phyloP scores from a whole-genome alignment of 208 protist species.

The Trypanosoma vivax region DNA sequence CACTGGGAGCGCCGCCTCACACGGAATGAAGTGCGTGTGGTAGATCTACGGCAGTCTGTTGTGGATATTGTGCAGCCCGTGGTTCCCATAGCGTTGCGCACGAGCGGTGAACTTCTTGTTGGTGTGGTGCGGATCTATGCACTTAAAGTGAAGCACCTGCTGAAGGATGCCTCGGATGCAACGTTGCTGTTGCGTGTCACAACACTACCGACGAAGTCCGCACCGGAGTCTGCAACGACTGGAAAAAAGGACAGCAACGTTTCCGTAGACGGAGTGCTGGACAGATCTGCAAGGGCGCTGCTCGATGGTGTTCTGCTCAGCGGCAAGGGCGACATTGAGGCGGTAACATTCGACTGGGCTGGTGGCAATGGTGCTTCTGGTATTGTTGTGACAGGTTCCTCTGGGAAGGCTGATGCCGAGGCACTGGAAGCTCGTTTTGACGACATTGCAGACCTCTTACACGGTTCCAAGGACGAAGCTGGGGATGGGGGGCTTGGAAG shows the following conservation, averaged over 20 bases:
- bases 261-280: too few species aligned
- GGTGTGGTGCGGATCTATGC: slow-evolving; percentile 96
- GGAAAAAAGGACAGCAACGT: slow-evolving; percentile 20
- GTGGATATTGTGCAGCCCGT: slow-evolving; percentile 91
- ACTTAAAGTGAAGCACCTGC: slow-evolving; percentile 87
- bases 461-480: not conserved
- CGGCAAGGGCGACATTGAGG: slow-evolving; percentile 58
- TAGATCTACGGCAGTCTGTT: slow-evolving; percentile 89
- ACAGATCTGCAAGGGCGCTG: slow-evolving; percentile 16
- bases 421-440: slow-evolving; percentile 69
- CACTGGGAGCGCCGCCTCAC: slow-evolving; percentile 95
- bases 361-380: slow-evolving; percentile 8
- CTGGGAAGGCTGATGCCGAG: slow-evolving; percentile 32
- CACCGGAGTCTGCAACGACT: not conserved
- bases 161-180: slow-evolving; percentile 84
- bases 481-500: not conserved
- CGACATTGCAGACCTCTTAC: slow-evolving; percentile 72
- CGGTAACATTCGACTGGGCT: slow-evolving; percentile 70
- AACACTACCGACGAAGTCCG: slow-evolving; percentile 14
- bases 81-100: slow-evolving; percentile 94
- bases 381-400: not conserved
- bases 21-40: slow-evolving; percentile 86
- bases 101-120: slow-evolving; percentile 94
- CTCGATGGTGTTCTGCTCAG: slow-evolving; percentile 53
- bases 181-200: slow-evolving; percentile 62